Percentiles rank a stretch among this genome's conserved stretches.
Evolutionary conservation across 2,329 filamentous ascomycete genomes (phyloP).

Genomic region (Endocalyx cinctus): DNA sequence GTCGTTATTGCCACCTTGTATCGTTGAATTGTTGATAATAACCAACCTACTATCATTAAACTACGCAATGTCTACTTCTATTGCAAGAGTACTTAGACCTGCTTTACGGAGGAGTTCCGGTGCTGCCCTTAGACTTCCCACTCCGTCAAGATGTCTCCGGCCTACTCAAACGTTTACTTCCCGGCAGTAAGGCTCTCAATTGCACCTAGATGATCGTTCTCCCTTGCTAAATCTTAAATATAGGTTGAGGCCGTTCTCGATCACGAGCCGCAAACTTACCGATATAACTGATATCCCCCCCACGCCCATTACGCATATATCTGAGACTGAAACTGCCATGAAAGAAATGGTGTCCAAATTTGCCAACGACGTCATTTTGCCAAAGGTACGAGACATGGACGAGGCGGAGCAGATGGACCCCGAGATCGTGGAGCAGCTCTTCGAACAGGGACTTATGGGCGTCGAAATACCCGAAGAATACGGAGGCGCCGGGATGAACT

Average conservation of each 20-base stretch:
- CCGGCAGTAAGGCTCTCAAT: constrained; percentile 26
- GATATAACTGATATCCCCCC: constrained; percentile 77
- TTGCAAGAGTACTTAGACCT: constrained; percentile 48
- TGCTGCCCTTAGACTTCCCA: constrained; percentile 24
- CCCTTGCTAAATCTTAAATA: not conserved
- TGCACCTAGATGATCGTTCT: constrained; percentile 4
- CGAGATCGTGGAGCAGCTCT: constrained; percentile 80
- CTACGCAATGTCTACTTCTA: constrained; percentile 42
- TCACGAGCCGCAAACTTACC: constrained; percentile 51
- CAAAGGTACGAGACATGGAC: constrained; percentile 95
- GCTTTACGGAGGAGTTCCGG: constrained; percentile 42
- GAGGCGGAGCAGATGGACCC: constrained; percentile 94
- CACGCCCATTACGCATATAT: constrained; percentile 88
- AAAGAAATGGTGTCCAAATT: constrained; percentile 87
- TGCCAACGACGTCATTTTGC: constrained; percentile 80
- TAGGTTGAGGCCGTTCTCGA: constrained; percentile 46
- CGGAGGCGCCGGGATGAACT: constrained; percentile 97
- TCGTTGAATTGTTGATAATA: too few relatives aligned
- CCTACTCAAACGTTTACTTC: constrained; percentile 21
- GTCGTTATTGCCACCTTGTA: too few relatives aligned
- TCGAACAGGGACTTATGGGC: constrained; percentile 96
- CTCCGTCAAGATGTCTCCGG: constrained; percentile 19
- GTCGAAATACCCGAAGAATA: constrained; percentile 97
- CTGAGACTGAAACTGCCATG: constrained; percentile 86
- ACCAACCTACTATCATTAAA: too few relatives aligned